Percentiles rank a stretch among this genome's conserved stretches.
These are phyloP conservation scores for Backusella tarrabulga DNA, from an alignment of 192 early-diverging fungal species.

Conservation along the genomic window DNA sequence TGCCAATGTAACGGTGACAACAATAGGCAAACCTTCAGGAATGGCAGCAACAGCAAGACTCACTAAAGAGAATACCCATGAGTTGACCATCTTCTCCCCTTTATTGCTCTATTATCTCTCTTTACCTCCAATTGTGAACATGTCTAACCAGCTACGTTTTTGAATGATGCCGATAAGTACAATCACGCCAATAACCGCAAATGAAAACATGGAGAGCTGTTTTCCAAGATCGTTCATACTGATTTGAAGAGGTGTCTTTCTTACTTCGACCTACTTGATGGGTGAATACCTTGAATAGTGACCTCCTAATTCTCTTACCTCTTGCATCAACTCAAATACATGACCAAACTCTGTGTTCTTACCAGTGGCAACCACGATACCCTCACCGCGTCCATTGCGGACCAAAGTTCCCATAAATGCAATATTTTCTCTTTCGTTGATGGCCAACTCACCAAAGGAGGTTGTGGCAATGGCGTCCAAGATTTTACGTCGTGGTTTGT, in stretches of 20 bases:
- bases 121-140: conserved; percentile 89
- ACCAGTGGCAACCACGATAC: conserved; percentile 89
- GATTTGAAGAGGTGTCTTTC: conserved; percentile 88
- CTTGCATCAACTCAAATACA: conserved; percentile 92
- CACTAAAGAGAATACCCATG: conserved; percentile 30
- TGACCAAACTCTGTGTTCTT: conserved; percentile 92
- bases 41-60: conserved; percentile 97
- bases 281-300: no score
- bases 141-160: conserved; percentile 87
- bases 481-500: conserved; percentile 75
- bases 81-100: no score
- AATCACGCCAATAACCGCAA: conserved; percentile 82
- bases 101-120: no score
- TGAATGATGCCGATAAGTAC: conserved; percentile 86
- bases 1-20: conserved; percentile 95
- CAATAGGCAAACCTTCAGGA: conserved; percentile 95
- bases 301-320: conserved; percentile 40
- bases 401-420: conserved; percentile 95
- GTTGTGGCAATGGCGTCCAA: conserved; percentile 45
- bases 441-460: conserved; percentile 48
- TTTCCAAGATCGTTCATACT: conserved; percentile 96
- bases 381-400: conserved; percentile 81
- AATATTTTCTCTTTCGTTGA: conserved; percentile 84
- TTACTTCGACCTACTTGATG: conserved; percentile 62
- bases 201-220: conserved; percentile 81